Conservation (phyloP, 257 asterid genomes). For the Scutellaria galericulata region DNA sequence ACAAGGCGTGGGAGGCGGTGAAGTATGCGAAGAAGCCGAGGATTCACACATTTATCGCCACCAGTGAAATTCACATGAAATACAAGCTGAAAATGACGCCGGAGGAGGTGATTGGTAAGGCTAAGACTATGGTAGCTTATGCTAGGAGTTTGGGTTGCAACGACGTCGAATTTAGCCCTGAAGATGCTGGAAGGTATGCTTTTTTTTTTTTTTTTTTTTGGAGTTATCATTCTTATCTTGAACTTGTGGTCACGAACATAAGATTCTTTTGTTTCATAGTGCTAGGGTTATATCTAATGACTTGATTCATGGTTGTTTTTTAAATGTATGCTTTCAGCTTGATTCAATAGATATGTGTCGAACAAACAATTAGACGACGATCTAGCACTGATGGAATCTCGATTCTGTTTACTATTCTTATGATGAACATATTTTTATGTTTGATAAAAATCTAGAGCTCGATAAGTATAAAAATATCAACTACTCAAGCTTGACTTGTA, state of each 20-base stretch:
- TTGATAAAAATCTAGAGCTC: too few relatives aligned
- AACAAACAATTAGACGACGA: too few relatives aligned
- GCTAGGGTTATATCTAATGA: background rate
- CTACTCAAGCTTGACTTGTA: too few relatives aligned
- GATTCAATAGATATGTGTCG: too few relatives aligned
- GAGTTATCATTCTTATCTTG: background rate
- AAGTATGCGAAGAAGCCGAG: constrained; percentile 79
- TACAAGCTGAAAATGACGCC: constrained; percentile 80
- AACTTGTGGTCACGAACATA: constrained; percentile 9
- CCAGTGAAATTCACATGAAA: constrained; percentile 90
- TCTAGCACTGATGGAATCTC: too few relatives aligned
- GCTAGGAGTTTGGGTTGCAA: constrained; percentile 86
- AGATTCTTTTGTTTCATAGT: background rate
- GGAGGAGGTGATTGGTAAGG: constrained; percentile 76
- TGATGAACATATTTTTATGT: too few relatives aligned
- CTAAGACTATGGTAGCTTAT: constrained; percentile 82
- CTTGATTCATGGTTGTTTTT: too few relatives aligned
- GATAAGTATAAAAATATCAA: too few relatives aligned
- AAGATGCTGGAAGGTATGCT: constrained; percentile 92
- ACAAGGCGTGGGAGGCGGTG: constrained; percentile 95
- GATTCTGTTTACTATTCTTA: too few relatives aligned
- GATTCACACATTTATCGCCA: constrained; percentile 92
- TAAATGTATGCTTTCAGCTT: too few relatives aligned
- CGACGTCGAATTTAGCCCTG: constrained; percentile 94
- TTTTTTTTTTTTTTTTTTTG: background rate